Evolutionary conservation across 192 early-diverging fungal genomes (phyloP).

Genomic region (Coemansia aciculifera): DNA sequence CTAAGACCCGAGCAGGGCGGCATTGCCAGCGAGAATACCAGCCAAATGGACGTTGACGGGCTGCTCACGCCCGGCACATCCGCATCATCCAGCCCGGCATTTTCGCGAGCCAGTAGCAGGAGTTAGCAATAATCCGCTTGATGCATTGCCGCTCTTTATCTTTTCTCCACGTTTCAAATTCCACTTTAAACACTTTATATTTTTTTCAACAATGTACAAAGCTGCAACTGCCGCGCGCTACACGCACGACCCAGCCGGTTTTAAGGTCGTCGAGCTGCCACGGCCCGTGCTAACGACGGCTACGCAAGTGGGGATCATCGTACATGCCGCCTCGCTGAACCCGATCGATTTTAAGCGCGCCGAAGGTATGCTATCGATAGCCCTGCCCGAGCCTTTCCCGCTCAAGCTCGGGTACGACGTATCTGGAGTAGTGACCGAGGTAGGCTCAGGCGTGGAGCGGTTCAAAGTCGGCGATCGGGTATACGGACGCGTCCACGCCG

Average conservation of each 20-base stretch:
- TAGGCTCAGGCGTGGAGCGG: slow-evolving; percentile 31
- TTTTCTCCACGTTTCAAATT: not conserved
- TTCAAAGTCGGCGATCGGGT: slow-evolving; percentile 59
- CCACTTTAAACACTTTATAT: not conserved
- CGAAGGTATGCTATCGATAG: slow-evolving; percentile 38
- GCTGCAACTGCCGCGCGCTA: slow-evolving; percentile 21
- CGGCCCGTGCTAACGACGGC: not conserved
- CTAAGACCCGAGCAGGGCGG: not conserved
- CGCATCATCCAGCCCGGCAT: not conserved
- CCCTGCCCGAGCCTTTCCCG: slow-evolving; percentile 43
- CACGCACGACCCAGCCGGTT: slow-evolving; percentile 21
- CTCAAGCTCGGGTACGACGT: slow-evolving; percentile 58
- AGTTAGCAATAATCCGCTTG: not conserved
- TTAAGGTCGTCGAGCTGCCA: slow-evolving; percentile 12
- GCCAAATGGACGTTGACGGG: slow-evolving; percentile 15
- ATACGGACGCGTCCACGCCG: slow-evolving; percentile 22
- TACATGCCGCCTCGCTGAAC: slow-evolving; percentile 59
- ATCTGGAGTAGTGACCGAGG: slow-evolving; percentile 49
- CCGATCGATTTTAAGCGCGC: slow-evolving; percentile 59
- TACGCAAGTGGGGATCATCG: slow-evolving; percentile 36
- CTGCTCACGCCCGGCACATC: slow-evolving; percentile 7
- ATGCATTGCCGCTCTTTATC: not conserved
- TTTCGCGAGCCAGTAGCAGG: not conserved
- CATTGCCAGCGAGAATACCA: slow-evolving; percentile 2
- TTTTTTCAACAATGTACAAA: slow-evolving; percentile 16